phyloP scores from a whole-genome alignment of 495 filamentous ascomycete genomes.

The Aspergillus mulundensis region DNA sequence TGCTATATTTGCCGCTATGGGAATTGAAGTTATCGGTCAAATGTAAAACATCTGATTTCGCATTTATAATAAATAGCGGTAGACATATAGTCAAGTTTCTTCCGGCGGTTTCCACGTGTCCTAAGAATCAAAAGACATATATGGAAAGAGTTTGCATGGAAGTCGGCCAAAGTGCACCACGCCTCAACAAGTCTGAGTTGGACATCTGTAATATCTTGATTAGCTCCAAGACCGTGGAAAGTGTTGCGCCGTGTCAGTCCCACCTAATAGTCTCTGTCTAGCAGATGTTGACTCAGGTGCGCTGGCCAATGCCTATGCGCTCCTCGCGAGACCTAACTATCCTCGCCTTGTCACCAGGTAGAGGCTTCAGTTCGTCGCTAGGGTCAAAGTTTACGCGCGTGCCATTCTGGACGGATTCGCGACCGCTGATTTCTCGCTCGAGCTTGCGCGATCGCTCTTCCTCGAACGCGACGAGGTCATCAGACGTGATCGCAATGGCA shows the following conservation, averaged over 20 bases:
- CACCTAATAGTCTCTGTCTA: not conserved
- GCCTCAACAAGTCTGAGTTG: not conserved
- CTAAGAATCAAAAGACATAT: no score
- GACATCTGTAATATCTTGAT: not conserved
- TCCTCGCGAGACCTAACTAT: slow-evolving; percentile 49
- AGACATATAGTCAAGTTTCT: no score
- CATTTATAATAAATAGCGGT: no score
- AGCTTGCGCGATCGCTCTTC: slow-evolving; percentile 45
- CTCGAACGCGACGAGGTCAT: slow-evolving; percentile 75
- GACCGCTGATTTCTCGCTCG: slow-evolving; percentile 24
- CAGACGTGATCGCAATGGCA: slow-evolving; percentile 68
- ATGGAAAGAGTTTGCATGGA: not conserved
- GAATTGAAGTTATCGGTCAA: no score
- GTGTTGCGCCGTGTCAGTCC: not conserved
- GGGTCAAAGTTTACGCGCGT: slow-evolving; percentile 43
- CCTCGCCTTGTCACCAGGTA: slow-evolving; percentile 50
- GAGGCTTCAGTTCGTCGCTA: slow-evolving; percentile 55
- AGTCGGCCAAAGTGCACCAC: no score
- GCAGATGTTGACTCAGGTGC: not conserved
- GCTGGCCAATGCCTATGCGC: slow-evolving; percentile 40
- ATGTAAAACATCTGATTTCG: no score
- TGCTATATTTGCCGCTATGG: no score
- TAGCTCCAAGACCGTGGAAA: not conserved
- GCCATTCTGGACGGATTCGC: slow-evolving; percentile 17
- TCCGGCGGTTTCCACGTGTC: not conserved